Evolutionary conservation across 305 asterid species (phyloP), one percentile per base, ranked within the genome.

Genomic region (Fraxinus velutina): DNA sequence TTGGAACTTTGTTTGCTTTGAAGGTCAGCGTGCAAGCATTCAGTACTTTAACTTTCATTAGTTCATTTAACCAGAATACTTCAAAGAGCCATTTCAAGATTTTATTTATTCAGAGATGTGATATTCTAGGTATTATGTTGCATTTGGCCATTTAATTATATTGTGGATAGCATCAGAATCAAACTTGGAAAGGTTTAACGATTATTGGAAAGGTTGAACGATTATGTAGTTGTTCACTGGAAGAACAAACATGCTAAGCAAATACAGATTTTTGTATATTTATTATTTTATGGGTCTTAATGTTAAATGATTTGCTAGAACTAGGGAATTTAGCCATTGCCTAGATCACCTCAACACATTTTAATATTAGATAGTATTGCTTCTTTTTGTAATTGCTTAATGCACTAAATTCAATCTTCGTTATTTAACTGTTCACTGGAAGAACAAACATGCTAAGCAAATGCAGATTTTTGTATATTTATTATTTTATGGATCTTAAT

Each of bases 1-100:
- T 88, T 71, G 99, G 98, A 80, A 92, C 89, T 37, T 83, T 93
- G 80, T 95, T 92, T 81, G 98, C 99, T 81, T 86, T 95, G 89
- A 95, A 95, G 98, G 98, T 93, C 79, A 77, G 91, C 82, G 60
- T 64, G 10, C 83, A 85, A 52, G 80, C 73, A 76, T 82, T 82
- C 13, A 9, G 34, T 73, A 29, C 50, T 42, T 52, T 22, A 52
- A 57, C 22, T 71, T 71, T 37, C 19, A 9, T 78, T 77, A 17
- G 39, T 78, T 83, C 36, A 30, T 86, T 57, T 8, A 24, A 19
- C 73, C 33, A 72, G 37, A n/a, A 71, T 78, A 32, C 78, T 78
- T 21, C 13, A 22, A 39, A 57, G n/a, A 75, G 24, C 39, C 47
- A 81, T 55, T 32, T 0, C 12, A 36, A 5, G 75, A 33, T 55